Evolutionary conservation across 108 stramenopile species (phyloP), one percentile per base, ranked within the genome.

Genomic region (Fragilariopsis cylindrus): DNA sequence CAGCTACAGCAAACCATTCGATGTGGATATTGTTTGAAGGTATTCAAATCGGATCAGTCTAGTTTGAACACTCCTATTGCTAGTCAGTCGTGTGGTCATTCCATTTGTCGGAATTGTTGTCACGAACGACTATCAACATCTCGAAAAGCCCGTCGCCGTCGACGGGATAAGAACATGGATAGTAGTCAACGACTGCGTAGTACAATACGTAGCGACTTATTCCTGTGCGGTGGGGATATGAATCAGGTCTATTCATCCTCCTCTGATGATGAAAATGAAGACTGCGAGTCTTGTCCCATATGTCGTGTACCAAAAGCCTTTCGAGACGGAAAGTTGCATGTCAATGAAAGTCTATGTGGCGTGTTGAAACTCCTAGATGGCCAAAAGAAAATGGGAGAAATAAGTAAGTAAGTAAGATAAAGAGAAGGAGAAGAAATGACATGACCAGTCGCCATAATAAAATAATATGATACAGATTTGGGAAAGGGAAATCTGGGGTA

Each of bases 61-160:
- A 40, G 48, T n/a, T 13, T 47, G 11, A 63, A 40, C 40, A 49
- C 69, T 53, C 76, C 76, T 19, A 69, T 70, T 48, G 46, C 69
- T 55, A 76, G 76, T 60, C 69, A 70, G 53, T 7, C 76, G 42
- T 76, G 76, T 44, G 64, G 76, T 8, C 76, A 76, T 55, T 58
- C 76, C 5, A 63, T 76, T 44, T 76, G 76, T 60, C 76, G 76
- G 30, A 68, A 68, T 30, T 68, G 67, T 13, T 68, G 67, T 39
- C 49, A 50, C 30, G 5, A 6, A 47, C 67, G 48, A 4, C 12
- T 52, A 39, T 7, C 67, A n/a, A 7, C 11, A 18, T 39, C 67
- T 4, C 63, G 44, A 9, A 30, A 30, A 30, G 46, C 12, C 11
- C 67, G 49, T 19, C 47, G 48, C 5, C 49, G 30, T n/a, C 16